A percentile compares a stretch with the other conserved stretches of the same genome.
Conservation (phyloP, 495 filamentous ascomycete species). For the Penicillium simplicissimum region DNA sequence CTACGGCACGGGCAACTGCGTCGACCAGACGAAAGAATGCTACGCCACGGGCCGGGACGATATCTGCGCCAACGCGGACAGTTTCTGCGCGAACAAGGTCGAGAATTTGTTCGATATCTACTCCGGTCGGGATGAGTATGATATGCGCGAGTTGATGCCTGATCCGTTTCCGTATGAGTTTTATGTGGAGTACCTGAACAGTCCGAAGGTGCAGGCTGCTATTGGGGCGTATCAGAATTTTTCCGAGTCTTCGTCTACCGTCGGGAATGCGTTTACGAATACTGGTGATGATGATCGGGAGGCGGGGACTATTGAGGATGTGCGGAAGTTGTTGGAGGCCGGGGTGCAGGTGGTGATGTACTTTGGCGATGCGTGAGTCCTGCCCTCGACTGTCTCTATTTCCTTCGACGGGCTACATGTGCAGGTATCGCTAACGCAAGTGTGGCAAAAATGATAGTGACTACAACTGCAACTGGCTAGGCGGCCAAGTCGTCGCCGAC, state of each 20-base stretch:
- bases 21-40: slow-evolving; percentile 54
- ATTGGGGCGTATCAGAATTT: slow-evolving; percentile 62
- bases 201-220: slow-evolving; percentile 53
- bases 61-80: slow-evolving; percentile 51
- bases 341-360: slow-evolving; percentile 57
- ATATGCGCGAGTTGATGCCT: slow-evolving; percentile 55
- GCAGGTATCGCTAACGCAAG: not conserved
- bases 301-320: slow-evolving; percentile 49
- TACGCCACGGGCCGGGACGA: slow-evolving; percentile 43
- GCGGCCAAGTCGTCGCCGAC: slow-evolving; percentile 52
- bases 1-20: slow-evolving; percentile 63
- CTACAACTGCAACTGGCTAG: slow-evolving; percentile 65
- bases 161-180: slow-evolving; percentile 63
- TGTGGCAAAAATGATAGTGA: slow-evolving; percentile 33
- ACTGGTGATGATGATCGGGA: slow-evolving; percentile 61
- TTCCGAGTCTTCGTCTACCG: slow-evolving; percentile 47
- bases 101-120: slow-evolving; percentile 54
- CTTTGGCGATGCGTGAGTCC: slow-evolving; percentile 54
- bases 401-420: not conserved
- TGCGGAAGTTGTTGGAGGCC: slow-evolving; percentile 50
- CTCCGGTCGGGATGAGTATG: slow-evolving; percentile 59
- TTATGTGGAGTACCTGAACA: slow-evolving; percentile 62
- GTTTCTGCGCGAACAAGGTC: slow-evolving; percentile 56
- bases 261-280: slow-evolving; percentile 49
- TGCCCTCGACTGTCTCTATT: not conserved